Conservation (phyloP, 2,329 filamentous ascomycete genomes). For the Diaporthe destruens region DNA sequence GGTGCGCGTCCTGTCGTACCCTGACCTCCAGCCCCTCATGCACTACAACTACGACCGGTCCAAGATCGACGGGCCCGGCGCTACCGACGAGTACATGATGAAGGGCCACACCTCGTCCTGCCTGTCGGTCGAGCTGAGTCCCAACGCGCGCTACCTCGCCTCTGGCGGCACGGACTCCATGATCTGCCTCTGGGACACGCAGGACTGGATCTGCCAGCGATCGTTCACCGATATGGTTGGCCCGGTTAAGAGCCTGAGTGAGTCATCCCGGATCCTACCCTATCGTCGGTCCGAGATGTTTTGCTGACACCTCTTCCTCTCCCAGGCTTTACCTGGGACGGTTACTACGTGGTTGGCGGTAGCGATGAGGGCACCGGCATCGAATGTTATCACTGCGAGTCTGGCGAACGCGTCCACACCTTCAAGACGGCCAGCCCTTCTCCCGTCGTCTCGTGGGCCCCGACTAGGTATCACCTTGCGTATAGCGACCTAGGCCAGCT, state of each 20-base stretch:
- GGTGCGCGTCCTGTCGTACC: constrained; percentile 78
- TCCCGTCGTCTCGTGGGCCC: constrained; percentile 81
- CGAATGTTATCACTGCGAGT: constrained; percentile 79
- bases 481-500: constrained; percentile 78
- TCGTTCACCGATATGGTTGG: constrained; percentile 78
- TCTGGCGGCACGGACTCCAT: constrained; percentile 82
- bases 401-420: constrained; percentile 78
- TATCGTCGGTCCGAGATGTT: constrained; percentile 6
- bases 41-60: constrained; percentile 55
- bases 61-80: constrained; percentile 52
- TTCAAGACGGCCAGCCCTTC: constrained; percentile 76
- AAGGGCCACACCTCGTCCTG: constrained; percentile 81
- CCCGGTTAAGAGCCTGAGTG: constrained; percentile 77
- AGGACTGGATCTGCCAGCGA: constrained; percentile 80
- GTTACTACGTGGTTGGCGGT: constrained; percentile 79
- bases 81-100: constrained; percentile 68
- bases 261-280: constrained; percentile 46
- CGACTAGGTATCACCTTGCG: constrained; percentile 78
- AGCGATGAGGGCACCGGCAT: constrained; percentile 78
- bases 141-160: constrained; percentile 78
- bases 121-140: constrained; percentile 76
- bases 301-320: constrained; percentile 43
- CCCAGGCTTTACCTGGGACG: constrained; percentile 81
- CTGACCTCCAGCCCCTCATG: constrained; percentile 69
- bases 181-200: constrained; percentile 82